phyloP scores from a whole-genome alignment of 345 rosid species.

The Eutrema japonicum region DNA sequence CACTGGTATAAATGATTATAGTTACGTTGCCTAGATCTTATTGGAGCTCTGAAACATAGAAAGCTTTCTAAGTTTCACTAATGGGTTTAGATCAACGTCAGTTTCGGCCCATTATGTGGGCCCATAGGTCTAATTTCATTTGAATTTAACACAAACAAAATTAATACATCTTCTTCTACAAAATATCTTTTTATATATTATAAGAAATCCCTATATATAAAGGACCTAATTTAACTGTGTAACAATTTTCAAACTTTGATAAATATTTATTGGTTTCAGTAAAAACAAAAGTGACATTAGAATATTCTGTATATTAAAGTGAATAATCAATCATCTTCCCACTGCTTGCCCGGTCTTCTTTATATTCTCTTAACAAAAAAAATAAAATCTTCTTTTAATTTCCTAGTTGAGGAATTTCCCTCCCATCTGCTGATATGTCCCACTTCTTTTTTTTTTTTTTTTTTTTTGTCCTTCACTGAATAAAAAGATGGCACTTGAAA shows the following conservation, averaged over 20 bases:
- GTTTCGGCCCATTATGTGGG: not conserved
- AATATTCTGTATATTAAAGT: not conserved
- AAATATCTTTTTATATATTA: not conserved
- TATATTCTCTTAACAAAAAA: not conserved
- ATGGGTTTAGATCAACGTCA: not conserved
- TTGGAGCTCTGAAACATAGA: no score
- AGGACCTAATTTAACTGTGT: not conserved
- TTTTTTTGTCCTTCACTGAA: no score
- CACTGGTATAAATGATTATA: no score
- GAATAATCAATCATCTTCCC: constrained; percentile 20
- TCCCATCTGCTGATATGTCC: not conserved
- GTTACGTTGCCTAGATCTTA: not conserved
- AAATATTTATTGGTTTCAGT: not conserved
- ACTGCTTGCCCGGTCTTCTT: constrained; percentile 15
- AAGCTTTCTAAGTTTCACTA: no score
- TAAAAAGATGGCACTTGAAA: not conserved
- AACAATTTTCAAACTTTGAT: not conserved
- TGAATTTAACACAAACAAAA: not conserved
- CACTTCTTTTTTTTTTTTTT: no score
- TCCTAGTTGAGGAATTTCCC: constrained; percentile 6
- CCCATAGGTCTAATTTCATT: not conserved
- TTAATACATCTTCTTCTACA: not conserved
- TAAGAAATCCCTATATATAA: no score
- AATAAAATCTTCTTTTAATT: constrained; percentile 6
- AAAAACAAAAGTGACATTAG: constrained; percentile 10